phyloP scores from a whole-genome alignment of 2,329 filamentous ascomycete species.

The Elsinoe arachidis region DNA sequence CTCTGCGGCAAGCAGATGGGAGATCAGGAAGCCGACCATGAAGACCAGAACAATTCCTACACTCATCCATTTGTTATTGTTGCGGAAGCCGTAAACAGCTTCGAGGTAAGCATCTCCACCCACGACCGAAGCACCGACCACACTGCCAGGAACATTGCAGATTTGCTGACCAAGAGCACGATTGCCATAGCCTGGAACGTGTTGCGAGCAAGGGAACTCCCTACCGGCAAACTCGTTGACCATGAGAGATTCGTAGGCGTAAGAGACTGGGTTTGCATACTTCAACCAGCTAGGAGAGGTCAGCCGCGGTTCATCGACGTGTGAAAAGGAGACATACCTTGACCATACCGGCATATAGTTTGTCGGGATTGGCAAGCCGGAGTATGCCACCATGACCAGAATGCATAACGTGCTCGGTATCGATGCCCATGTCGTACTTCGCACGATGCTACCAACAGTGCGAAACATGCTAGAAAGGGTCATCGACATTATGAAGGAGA shows the following conservation, averaged over 20 bases:
- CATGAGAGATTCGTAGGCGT: background rate
- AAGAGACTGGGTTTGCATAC: background rate
- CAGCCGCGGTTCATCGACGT: background rate
- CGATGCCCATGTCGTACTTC: background rate
- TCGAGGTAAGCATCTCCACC: background rate
- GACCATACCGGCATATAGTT: background rate
- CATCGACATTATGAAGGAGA: conserved; percentile 46
- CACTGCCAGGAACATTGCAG: background rate
- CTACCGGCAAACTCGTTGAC: background rate
- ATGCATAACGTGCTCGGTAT: background rate
- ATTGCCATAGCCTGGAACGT: background rate
- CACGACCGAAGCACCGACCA: background rate
- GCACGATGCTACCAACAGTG: background rate
- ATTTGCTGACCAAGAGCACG: background rate
- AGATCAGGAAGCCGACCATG: background rate
- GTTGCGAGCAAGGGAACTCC: background rate
- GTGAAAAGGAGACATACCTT: background rate
- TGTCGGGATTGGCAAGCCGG: background rate
- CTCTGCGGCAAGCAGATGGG: background rate
- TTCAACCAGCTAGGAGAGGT: background rate
- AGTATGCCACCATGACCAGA: background rate
- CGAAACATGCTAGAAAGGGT: background rate
- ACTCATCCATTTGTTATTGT: background rate
- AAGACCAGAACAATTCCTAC: background rate
- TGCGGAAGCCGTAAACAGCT: background rate